Evolutionary conservation across 495 filamentous ascomycete species (phyloP).

Genomic region (Penicillium pancosmium): DNA sequence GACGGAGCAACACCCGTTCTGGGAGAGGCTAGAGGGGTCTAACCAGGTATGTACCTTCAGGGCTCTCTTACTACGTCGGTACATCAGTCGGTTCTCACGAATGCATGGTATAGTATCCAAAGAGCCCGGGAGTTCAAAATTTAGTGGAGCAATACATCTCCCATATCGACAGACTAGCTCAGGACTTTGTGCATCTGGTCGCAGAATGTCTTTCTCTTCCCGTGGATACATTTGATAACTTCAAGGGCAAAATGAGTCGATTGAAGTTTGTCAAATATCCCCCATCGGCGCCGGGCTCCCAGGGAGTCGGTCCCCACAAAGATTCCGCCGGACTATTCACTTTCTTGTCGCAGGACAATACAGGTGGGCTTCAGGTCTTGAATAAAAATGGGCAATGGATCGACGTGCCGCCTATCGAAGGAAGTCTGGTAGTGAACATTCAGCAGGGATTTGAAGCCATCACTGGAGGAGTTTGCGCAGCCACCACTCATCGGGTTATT

Average conservation of each 20-base stretch:
- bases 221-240: conserved; percentile 71
- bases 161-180: conserved; percentile 68
- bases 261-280: conserved; percentile 94
- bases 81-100: background rate
- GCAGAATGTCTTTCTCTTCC: conserved; percentile 82
- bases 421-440: conserved; percentile 58
- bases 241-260: conserved; percentile 87
- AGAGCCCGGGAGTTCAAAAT: conserved; percentile 60
- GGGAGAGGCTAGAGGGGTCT: conserved; percentile 52
- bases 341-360: conserved; percentile 56
- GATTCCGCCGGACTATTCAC: conserved; percentile 71
- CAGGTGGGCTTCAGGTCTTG: conserved; percentile 53
- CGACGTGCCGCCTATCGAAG: conserved; percentile 48
- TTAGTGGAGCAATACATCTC: conserved; percentile 82
- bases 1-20: conserved; percentile 74
- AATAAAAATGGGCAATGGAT: conserved; percentile 54
- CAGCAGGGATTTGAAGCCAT: conserved; percentile 92
- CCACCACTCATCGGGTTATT: conserved; percentile 81
- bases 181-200: conserved; percentile 75
- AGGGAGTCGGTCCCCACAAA: conserved; percentile 90
- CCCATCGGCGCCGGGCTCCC: conserved; percentile 60
- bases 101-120: conserved; percentile 50
- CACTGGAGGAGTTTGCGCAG: conserved; percentile 81
- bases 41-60: conserved; percentile 32
- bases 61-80: background rate